A percentile compares a stretch with the other conserved stretches of the same genome.
These are phyloP conservation scores for Trichosporon sp. DNA, from an alignment of 1,284 basidiomycete genomes.

Conservation along the genomic window DNA sequence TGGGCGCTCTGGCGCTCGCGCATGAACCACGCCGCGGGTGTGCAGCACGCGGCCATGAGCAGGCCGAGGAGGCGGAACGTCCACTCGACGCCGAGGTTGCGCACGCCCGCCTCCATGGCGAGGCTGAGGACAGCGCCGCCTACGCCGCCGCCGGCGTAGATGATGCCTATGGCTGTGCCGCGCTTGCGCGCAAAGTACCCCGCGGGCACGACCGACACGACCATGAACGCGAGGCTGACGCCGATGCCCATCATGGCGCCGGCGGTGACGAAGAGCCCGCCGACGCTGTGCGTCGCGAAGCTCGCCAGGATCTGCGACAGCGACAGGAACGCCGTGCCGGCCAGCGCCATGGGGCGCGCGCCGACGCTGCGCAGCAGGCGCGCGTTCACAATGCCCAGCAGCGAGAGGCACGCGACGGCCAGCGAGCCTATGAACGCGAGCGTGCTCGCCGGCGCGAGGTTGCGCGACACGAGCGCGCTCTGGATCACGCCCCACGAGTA, in stretches of 20 bases:
- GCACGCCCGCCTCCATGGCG: conserved; percentile 31
- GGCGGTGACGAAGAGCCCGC: conserved; percentile 26
- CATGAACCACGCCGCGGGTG: conserved; percentile 17
- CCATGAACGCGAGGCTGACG: conserved; percentile 28
- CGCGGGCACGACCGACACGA: conserved; percentile 18
- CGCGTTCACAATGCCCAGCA: conserved; percentile 38
- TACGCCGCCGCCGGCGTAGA: conserved; percentile 40
- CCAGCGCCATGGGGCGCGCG: conserved; percentile 25
- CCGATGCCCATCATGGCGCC: conserved; percentile 30
- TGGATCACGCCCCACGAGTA: conserved; percentile 46
- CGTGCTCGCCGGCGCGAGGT: conserved; percentile 35
- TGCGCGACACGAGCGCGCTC: conserved; percentile 28
- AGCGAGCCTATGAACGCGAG: conserved; percentile 43
- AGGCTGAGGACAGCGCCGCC: conserved; percentile 42
- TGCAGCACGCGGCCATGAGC: conserved; percentile 5
- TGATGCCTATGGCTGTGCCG: conserved; percentile 42
- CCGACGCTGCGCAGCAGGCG: conserved; percentile 33
- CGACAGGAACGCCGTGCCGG: conserved; percentile 29
- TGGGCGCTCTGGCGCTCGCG: conserved; percentile 5
- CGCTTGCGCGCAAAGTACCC: conserved; percentile 40
- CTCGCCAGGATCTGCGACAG: conserved; percentile 32
- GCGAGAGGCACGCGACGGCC: conserved; percentile 29
- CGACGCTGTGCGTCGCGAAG: conserved; percentile 27
- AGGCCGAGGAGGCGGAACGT: conserved; percentile 17
- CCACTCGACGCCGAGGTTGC: conserved; percentile 27